Base-by-base conservation (phyloP, 108 stramenopile genomes). In the Nitzschia putrida region DNA sequence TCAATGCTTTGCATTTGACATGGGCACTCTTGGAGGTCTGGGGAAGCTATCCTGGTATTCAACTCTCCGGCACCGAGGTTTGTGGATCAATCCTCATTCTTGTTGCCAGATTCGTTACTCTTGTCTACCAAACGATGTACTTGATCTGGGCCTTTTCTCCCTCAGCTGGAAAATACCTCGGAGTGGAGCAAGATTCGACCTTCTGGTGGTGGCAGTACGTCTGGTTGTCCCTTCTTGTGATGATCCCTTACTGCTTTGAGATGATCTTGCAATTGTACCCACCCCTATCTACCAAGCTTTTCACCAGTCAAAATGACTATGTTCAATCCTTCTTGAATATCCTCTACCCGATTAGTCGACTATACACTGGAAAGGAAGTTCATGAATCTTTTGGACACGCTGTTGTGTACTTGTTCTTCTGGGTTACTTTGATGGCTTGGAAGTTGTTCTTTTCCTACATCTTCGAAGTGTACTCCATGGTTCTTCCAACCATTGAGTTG, bases 191-290 rank as follows among this genome's bases (percentile, higher is more conserved):
- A 26, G 89, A 93, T 66, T 79, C 84, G 2, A 82, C 86, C 12
- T 97, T 95, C 72, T 97, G 97, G 97, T 97, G 94, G 94, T 97
- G 97, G 97, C 97, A 97, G 75, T 95, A 97, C 66, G 81, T 97
- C 44, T 97, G 95, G 95, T 78, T 97, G 8, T 95, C 94, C 11
- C 72, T 90, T 23, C 68, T 96, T 25, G 83, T 89, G 50, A 93
- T 97, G 93, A 78, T 84, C 49, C 93, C 93, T 4, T 97, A 95
- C 72, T 57, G 80, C 26, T 63, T 94, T 24, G 95, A 97, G 69
- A 73, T 76, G 16, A 29, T 92, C 25, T 64, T 91, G 24, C 95
- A 96, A 69, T 58, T 96, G 18, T 89, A 74, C 42, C 95, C 95
- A 14, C 52, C 82, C 13, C 67, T 88, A 13, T 75, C 90, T 18